These are phyloP conservation scores for Hibiscus trionum DNA, from an alignment of 345 rosid species.

Conservation along the genomic window DNA sequence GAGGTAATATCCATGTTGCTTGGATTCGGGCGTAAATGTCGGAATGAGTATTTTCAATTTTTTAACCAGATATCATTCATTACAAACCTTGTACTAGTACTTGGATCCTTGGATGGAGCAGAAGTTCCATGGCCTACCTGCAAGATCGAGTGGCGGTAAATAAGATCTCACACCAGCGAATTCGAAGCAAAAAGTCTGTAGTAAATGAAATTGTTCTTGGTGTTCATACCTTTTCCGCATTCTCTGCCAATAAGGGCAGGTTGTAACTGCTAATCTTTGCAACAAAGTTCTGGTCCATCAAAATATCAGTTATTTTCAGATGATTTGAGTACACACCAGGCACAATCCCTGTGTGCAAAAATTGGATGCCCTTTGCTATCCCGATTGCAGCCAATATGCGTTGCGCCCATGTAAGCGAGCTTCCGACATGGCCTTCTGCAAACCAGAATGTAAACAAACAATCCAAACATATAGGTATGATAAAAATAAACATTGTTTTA, in stretches of 20 bases:
- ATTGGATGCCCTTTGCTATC: conserved; percentile 80
- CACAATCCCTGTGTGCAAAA: conserved; percentile 83
- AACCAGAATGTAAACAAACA: conserved; percentile 8
- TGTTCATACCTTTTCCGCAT: conserved; percentile 45
- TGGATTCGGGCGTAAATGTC: background rate
- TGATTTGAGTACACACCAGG: conserved; percentile 78
- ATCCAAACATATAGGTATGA: background rate
- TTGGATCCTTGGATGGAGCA: conserved; percentile 33
- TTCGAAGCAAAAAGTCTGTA: conserved; percentile 2
- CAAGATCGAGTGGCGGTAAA: conserved; percentile 5
- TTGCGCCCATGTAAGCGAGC: conserved; percentile 64
- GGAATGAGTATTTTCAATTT: background rate
- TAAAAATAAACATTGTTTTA: background rate
- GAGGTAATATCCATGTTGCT: background rate
- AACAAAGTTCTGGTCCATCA: conserved; percentile 70
- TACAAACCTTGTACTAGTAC: conserved; percentile 36
- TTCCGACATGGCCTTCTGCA: conserved; percentile 39
- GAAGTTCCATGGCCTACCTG: conserved; percentile 54
- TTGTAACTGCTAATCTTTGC: conserved; percentile 85
- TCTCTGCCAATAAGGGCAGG: conserved; percentile 66
- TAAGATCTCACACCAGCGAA: background rate
- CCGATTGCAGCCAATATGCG: conserved; percentile 83
- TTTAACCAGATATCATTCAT: background rate
- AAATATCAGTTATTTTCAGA: conserved; percentile 71
- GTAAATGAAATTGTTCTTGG: background rate